A percentile compares a stretch with the other conserved stretches of the same genome.
Evolutionary conservation across 2,329 filamentous ascomycete genomes (phyloP).

Genomic region (Fusarium chlamydosporum): DNA sequence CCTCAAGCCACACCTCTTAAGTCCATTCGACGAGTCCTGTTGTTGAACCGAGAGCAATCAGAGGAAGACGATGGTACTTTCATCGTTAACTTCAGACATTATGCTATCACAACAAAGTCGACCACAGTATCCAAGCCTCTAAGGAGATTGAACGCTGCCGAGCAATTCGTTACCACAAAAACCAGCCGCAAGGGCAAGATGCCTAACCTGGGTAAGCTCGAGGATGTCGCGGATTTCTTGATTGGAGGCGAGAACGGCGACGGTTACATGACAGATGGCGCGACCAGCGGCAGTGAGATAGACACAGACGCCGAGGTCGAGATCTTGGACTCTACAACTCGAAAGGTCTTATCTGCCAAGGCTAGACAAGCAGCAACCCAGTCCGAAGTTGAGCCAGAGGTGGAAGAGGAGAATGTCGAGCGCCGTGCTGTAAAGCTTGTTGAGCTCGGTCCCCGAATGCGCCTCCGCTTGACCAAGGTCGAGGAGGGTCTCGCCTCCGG

Average conservation of each 20-base stretch:
- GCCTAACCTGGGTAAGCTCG: constrained; percentile 89
- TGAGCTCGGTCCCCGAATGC: constrained; percentile 92
- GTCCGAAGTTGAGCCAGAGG: constrained; percentile 60
- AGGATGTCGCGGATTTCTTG: constrained; percentile 95
- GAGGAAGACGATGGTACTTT: constrained; percentile 77
- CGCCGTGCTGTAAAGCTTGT: constrained; percentile 91
- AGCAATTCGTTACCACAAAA: constrained; percentile 77
- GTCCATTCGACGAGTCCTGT: constrained; percentile 91
- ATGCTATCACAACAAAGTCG: constrained; percentile 91
- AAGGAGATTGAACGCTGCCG: constrained; percentile 85
- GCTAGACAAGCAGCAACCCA: constrained; percentile 59
- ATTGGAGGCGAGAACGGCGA: constrained; percentile 82
- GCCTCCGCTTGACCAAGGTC: constrained; percentile 90
- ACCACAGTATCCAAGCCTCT: constrained; percentile 88
- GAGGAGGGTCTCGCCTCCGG: constrained; percentile 93
- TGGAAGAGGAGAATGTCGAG: constrained; percentile 74
- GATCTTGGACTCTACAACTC: constrained; percentile 75
- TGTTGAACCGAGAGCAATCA: constrained; percentile 84
- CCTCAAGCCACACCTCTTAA: constrained; percentile 90
- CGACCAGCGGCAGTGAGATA: constrained; percentile 86
- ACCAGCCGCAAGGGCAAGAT: constrained; percentile 76
- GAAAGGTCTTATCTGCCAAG: constrained; percentile 72
- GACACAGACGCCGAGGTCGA: constrained; percentile 98
- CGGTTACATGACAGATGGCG: constrained; percentile 84
- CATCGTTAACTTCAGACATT: constrained; percentile 90